These are phyloP conservation scores for Saccharomycopsis lassenensis DNA, from an alignment of 805 yeast genomes.

Conservation along the genomic window DNA sequence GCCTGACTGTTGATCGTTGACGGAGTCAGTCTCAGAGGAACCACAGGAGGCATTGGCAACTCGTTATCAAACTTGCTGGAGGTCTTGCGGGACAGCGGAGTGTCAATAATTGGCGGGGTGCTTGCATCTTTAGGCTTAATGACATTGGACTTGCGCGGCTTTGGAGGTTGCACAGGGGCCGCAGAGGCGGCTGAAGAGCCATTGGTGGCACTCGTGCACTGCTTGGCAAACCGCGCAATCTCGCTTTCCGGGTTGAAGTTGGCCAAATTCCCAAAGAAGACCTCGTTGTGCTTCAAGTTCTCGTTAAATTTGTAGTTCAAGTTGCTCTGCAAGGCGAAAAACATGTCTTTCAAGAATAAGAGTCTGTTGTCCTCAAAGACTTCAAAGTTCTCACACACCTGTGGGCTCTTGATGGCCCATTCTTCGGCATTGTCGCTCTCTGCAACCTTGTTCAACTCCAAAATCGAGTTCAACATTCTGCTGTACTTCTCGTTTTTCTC, in stretches of 20 bases:
- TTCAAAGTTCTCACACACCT: conserved; percentile 16
- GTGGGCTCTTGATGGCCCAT: conserved; percentile 15
- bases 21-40: conserved; percentile 11
- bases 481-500: conserved; percentile 17
- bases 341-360: conserved; percentile 17
- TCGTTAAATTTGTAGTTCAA: conserved; percentile 15
- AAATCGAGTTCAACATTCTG: conserved; percentile 12
- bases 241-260: conserved; percentile 18
- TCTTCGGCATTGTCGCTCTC: conserved; percentile 8
- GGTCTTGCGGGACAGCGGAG: neutral
- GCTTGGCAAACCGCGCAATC: conserved; percentile 14
- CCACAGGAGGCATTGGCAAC: neutral
- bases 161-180: conserved; percentile 4
- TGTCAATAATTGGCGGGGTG: conserved; percentile 6
- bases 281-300: conserved; percentile 18
- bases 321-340: conserved; percentile 16
- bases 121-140: neutral
- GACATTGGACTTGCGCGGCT: neutral
- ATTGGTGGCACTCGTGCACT: neutral
- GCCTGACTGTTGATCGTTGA: conserved; percentile 10
- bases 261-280: conserved; percentile 14
- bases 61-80: neutral
- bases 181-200: conserved; percentile 1
- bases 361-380: conserved; percentile 17
- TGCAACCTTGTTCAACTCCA: conserved; percentile 11